A percentile compares a stretch with the other conserved stretches of the same genome.
Evolutionary conservation across 1,284 basidiomycete genomes (phyloP).

Genomic region (Sanghuangporus weigelae): DNA sequence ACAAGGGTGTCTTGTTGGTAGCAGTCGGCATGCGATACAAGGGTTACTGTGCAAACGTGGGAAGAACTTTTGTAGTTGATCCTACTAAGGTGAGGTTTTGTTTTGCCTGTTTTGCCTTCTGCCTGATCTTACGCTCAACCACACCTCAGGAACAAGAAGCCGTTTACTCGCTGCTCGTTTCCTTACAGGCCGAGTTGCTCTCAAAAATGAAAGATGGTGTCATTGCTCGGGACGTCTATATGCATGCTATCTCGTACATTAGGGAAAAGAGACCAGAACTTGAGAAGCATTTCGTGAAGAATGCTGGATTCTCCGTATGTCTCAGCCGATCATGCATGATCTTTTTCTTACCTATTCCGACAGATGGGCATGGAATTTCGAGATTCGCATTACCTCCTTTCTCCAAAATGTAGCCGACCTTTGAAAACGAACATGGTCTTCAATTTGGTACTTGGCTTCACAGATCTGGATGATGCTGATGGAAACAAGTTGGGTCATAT

Average conservation of each 20-base stretch:
- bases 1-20: slow-evolving; percentile 88
- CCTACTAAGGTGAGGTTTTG: slow-evolving; percentile 66
- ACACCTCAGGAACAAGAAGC: slow-evolving; percentile 76
- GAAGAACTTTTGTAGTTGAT: slow-evolving; percentile 92
- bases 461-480: slow-evolving; percentile 71
- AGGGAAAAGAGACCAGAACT: slow-evolving; percentile 77
- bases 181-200: slow-evolving; percentile 76
- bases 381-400: slow-evolving; percentile 82
- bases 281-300: slow-evolving; percentile 84
- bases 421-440: slow-evolving; percentile 83
- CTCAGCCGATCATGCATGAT: neutral
- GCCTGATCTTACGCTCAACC: slow-evolving; percentile 7
- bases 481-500: slow-evolving; percentile 60
- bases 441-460: slow-evolving; percentile 81
- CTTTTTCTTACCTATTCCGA: neutral
- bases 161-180: slow-evolving; percentile 76
- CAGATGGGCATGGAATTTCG: slow-evolving; percentile 95
- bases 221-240: slow-evolving; percentile 75
- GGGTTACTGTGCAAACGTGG: slow-evolving; percentile 89
- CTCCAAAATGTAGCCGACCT: slow-evolving; percentile 70
- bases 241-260: slow-evolving; percentile 69
- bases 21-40: slow-evolving; percentile 91
- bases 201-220: slow-evolving; percentile 80
- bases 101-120: slow-evolving; percentile 1
- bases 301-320: slow-evolving; percentile 83